Conservation (phyloP, 768 basidiomycete species). For the Mycena polygramma region DNA sequence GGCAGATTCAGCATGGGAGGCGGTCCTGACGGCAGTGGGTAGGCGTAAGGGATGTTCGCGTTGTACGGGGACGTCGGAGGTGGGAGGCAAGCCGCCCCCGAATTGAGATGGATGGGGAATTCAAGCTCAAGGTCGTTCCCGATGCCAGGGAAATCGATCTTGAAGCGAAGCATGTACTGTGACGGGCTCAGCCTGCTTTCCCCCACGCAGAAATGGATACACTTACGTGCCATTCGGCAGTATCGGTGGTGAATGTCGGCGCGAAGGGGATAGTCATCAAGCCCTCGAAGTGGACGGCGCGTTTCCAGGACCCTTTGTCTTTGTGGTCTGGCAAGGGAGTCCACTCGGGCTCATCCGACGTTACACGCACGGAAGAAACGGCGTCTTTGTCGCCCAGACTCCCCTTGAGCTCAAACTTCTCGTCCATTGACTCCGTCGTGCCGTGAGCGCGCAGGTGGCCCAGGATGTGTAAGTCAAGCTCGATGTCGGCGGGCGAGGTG, state of each 20-base stretch:
- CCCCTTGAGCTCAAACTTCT: constrained; percentile 24
- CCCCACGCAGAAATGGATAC: neutral
- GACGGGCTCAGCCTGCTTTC: neutral
- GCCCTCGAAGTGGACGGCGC: constrained; percentile 34
- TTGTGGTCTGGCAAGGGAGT: constrained; percentile 18
- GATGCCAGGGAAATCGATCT: constrained; percentile 33
- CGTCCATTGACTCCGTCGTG: constrained; percentile 8
- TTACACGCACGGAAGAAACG: constrained; percentile 8
- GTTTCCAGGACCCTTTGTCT: constrained; percentile 32
- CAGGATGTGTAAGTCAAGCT: constrained; percentile 12
- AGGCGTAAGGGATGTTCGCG: constrained; percentile 16
- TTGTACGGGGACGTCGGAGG: constrained; percentile 17
- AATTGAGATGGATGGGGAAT: constrained; percentile 33
- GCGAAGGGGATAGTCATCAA: constrained; percentile 20
- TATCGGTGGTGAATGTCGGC: constrained; percentile 24
- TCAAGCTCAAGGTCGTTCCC: constrained; percentile 35
- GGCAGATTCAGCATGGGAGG: constrained; percentile 34
- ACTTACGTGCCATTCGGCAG: constrained; percentile 35
- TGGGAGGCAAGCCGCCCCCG: constrained; percentile 28
- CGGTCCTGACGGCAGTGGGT: constrained; percentile 29
- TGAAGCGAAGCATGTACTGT: constrained; percentile 28
- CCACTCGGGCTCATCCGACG: constrained; percentile 28
- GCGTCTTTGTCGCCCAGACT: constrained; percentile 30
- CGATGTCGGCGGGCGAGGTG: constrained; percentile 24
- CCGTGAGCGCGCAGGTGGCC: constrained; percentile 25